phyloP scores from a whole-genome alignment of 108 stramenopile genomes.

The Aureococcus anophagefferens region DNA sequence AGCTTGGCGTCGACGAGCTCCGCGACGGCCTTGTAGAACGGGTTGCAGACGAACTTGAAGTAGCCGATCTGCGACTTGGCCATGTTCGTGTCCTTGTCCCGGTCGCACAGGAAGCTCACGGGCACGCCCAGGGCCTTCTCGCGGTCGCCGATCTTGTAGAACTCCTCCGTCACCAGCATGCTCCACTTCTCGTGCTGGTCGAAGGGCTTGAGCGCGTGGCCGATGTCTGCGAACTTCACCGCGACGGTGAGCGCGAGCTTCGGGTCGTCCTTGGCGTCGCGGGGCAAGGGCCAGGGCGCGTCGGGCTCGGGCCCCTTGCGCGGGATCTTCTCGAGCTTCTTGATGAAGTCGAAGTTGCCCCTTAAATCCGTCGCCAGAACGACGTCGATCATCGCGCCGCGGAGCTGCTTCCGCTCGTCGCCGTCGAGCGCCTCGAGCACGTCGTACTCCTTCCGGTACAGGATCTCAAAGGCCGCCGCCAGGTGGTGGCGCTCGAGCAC shows the following conservation, averaged over 20 bases:
- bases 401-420: no score
- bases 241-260: conserved; percentile 14
- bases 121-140: conserved; percentile 17
- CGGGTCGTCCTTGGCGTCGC: neutral
- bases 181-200: conserved; percentile 17
- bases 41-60: conserved; percentile 24
- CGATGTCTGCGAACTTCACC: conserved; percentile 26
- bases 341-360: conserved; percentile 21
- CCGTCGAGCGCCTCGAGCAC: conserved; percentile 18
- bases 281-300: neutral
- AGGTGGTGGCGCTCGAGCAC: conserved; percentile 51
- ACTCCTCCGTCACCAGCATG: conserved; percentile 19
- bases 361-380: conserved; percentile 31
- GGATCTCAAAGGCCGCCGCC: conserved; percentile 33
- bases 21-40: no score
- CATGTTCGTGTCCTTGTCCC: conserved; percentile 17
- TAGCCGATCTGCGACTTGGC: conserved; percentile 38
- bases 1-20: no score
- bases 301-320: neutral
- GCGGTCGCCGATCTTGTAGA: conserved; percentile 20
- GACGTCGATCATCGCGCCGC: conserved; percentile 4
- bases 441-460: conserved; percentile 18
- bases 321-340: conserved; percentile 8
- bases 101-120: conserved; percentile 22
- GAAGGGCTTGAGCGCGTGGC: conserved; percentile 2